These are phyloP conservation scores for Xylaria flabelliformis DNA, from an alignment of 495 filamentous ascomycete genomes.

Conservation along the genomic window DNA sequence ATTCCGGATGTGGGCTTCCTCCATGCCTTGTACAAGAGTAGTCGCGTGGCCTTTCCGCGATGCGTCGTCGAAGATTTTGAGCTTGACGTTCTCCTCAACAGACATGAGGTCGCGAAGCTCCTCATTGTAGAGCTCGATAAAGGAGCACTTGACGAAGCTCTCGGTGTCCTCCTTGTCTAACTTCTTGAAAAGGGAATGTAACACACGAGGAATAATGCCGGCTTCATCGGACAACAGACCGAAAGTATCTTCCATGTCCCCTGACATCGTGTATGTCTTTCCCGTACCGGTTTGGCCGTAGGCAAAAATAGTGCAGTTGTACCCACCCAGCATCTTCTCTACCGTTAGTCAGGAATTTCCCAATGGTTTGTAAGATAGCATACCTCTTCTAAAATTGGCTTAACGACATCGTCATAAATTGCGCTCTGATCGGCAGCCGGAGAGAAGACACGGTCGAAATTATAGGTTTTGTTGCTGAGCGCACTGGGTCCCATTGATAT, in stretches of 20 bases:
- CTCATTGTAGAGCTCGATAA: slow-evolving; percentile 98
- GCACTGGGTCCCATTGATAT: slow-evolving; percentile 92
- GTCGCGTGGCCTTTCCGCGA: slow-evolving; percentile 77
- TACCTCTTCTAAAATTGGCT: slow-evolving; percentile 91
- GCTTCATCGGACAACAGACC: slow-evolving; percentile 88
- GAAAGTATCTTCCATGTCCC: slow-evolving; percentile 87
- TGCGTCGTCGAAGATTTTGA: slow-evolving; percentile 95
- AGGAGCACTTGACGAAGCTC: slow-evolving; percentile 94
- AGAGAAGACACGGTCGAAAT: slow-evolving; percentile 96
- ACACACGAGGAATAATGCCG: slow-evolving; percentile 89
- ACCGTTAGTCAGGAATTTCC: slow-evolving; percentile 1
- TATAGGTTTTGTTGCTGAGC: slow-evolving; percentile 93
- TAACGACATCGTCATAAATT: slow-evolving; percentile 93
- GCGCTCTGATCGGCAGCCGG: slow-evolving; percentile 91
- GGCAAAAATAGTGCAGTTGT: slow-evolving; percentile 98
- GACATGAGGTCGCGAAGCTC: slow-evolving; percentile 90
- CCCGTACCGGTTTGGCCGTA: slow-evolving; percentile 98
- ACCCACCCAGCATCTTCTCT: slow-evolving; percentile 86
- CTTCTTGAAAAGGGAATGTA: slow-evolving; percentile 85
- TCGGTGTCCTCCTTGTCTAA: slow-evolving; percentile 80
- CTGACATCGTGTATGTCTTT: slow-evolving; percentile 99
- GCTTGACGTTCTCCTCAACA: slow-evolving; percentile 76
- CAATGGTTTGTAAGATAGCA: slow-evolving; percentile 26
- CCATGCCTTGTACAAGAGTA: slow-evolving; percentile 95
- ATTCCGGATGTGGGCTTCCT: slow-evolving; percentile 87